Base-by-base conservation (phyloP, 768 basidiomycete species). In the Xerocomellus chrysenteron region DNA sequence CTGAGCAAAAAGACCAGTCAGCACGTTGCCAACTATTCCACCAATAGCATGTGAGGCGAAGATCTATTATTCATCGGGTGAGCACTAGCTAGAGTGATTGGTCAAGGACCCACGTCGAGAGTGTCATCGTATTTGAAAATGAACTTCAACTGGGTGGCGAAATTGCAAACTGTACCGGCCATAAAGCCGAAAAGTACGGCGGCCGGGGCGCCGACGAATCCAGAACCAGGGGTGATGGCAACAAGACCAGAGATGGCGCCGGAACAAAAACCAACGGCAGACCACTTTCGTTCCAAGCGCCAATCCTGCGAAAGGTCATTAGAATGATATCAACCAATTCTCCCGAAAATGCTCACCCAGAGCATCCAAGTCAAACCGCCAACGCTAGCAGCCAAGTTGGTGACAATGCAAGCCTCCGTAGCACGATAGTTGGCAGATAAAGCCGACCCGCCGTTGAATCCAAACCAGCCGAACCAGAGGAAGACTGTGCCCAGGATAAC, bases 391-490 rank as follows among this genome's bases (percentile, higher is more conserved):
- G 94, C 90, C 53, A 98, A 74, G 73, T 98, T 98, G 55, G 96
- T 98, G 62, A 94, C 88, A 61, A 95, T 88, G 75, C 92, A 92
- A 2, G 96, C 94, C 70, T 90, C 80, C 13, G 87, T 82, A 8
- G 94, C 95, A 62, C 92, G 84, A 57, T 95, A 76, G 73, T 94
- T 96, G 39, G 94, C 94, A 26, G 86, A 81, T 60, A 98, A 82
- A 10, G 94, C 94, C 16, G 86, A 88, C 24, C 96, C 96, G 8
- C 95, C 95, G 72, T 94, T 94, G 81, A 94, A 94, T 2, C 92
- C 92, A 58, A 96, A 92, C 95, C 95, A 98, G 5, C 90, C 90
- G 55, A 93, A 92, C 93, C 94, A 97, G 50, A 98, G 90, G 68
- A 96, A 82, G 2, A 88, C 83, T 0, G 96, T 98, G 11, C 96